Base-by-base conservation (phyloP, 2,329 filamentous ascomycete genomes). In the Colletotrichum tofieldiae region DNA sequence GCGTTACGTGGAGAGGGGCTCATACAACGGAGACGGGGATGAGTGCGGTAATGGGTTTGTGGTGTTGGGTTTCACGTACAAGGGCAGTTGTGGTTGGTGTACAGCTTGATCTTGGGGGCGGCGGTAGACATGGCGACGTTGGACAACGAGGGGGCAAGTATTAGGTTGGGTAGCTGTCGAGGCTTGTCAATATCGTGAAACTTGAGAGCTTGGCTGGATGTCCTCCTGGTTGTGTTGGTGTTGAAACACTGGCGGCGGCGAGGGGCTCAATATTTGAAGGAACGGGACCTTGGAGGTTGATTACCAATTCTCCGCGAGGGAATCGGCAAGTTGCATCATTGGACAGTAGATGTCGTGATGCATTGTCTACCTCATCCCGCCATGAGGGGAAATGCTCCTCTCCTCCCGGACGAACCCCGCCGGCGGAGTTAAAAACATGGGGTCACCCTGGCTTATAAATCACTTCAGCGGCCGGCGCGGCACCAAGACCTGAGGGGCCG, bases 71-170 rank as follows among this genome's bases (percentile, higher is more conserved):
- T 20, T 39, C 59, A 75, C 80, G 63, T 77, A 84, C 89, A 94
- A 29, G 93, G 93, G 79, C 93, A 95, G 61, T 75, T 63, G 76
- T 90, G 91, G 84, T 91, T 92, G 60, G 92, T 94, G 83, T 94
- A 94, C 52, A 94, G 84, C 41, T 84, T 91, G 79, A 93, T 90
- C 75, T 89, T 89, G 37, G 82, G 73, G 71, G 75, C 75, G 71
- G 77, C 77, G 29, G 61, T 32, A 14, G 69, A 58, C 69, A 72
- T 72, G 41, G 49, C 35, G 49, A 26, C 55, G 49, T 37, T 41
- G 20, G 23, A 3, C 59, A 18, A 26, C n/a, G 20, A 18, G 26
- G 18, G 23, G 6, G 2, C 8, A 2, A n/a, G 14, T 29, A 23
- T 12, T 47, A 26, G 11, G n/a, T 18, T 20, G 20, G 29, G 1